These are phyloP conservation scores for Mallotus japonicus DNA, from an alignment of 441 rosid genomes.

Conservation along the genomic window DNA sequence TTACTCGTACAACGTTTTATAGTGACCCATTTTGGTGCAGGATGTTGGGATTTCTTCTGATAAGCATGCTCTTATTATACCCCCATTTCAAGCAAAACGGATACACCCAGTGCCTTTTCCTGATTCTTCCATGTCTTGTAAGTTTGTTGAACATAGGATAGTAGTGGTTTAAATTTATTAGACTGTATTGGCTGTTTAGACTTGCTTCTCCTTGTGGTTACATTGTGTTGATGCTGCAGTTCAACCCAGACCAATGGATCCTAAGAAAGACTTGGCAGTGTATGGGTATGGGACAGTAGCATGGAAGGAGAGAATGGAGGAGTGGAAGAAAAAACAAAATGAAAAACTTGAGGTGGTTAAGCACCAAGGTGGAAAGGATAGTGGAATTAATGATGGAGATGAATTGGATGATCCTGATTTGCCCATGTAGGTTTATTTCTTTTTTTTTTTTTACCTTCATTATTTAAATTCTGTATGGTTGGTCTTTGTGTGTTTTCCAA, in stretches of 20 bases:
- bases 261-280: conserved; percentile 80
- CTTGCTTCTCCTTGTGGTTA: conserved; percentile 10
- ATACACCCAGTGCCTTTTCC: conserved; percentile 53
- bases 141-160: conserved; percentile 25
- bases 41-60: conserved; percentile 59
- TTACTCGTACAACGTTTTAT: conserved; percentile 19
- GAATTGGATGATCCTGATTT: conserved; percentile 67
- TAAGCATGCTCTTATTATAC: conserved; percentile 62
- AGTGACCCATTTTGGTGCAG: conserved; percentile 31
- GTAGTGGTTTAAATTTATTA: conserved; percentile 2
- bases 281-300: conserved; percentile 97
- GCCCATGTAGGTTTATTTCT: conserved; percentile 56
- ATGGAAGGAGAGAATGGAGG: conserved; percentile 95
- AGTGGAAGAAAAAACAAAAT: conserved; percentile 83
- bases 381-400: conserved; percentile 49
- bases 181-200: neutral
- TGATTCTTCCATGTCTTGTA: conserved; percentile 56
- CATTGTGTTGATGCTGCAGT: conserved; percentile 41
- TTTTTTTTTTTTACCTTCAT: neutral
- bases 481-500: neutral
- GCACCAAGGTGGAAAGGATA: conserved; percentile 54
- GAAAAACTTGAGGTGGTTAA: conserved; percentile 78
- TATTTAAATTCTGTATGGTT: neutral
- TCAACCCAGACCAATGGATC: conserved; percentile 86
- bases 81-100: conserved; percentile 46